phyloP scores from a whole-genome alignment of 441 rosid species.

The Metrosideros polymorpha region DNA sequence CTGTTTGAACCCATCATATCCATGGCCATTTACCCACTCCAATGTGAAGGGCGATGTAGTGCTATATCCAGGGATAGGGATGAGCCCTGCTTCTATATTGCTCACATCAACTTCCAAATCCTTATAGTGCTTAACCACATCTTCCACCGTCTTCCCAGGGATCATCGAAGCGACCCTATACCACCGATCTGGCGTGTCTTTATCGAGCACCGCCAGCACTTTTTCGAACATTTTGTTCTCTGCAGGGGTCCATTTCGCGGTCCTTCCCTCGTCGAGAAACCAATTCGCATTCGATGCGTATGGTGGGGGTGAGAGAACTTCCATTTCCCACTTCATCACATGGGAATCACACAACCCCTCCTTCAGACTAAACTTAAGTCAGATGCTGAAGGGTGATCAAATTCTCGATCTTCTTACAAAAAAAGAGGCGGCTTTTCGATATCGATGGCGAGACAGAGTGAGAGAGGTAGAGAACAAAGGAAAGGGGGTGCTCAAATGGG shows the following conservation, averaged over 20 bases:
- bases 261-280: conserved; percentile 30
- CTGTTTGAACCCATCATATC: conserved; percentile 46
- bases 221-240: conserved; percentile 68
- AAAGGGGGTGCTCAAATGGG: conserved; percentile 1
- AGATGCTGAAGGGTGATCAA: not conserved
- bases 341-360: not conserved
- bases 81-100: conserved; percentile 58
- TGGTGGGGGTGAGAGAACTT: conserved; percentile 32
- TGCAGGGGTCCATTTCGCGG: conserved; percentile 44
- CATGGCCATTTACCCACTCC: conserved; percentile 34
- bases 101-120: conserved; percentile 59
- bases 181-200: conserved; percentile 64
- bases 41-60: conserved; percentile 40
- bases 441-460: not conserved
- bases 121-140: conserved; percentile 52
- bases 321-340: conserved; percentile 45
- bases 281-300: conserved; percentile 27
- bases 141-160: conserved; percentile 62
- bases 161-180: conserved; percentile 50
- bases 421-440: not conserved
- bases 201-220: conserved; percentile 53
- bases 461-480: conserved; percentile 7
- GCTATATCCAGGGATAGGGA: conserved; percentile 49
- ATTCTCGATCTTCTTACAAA: not conserved
- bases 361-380: not conserved